A percentile compares a stretch with the other conserved stretches of the same genome.
Evolutionary conservation across 75 land plant genomes (phyloP).

Genomic region (Selaginella moellendorffii): DNA sequence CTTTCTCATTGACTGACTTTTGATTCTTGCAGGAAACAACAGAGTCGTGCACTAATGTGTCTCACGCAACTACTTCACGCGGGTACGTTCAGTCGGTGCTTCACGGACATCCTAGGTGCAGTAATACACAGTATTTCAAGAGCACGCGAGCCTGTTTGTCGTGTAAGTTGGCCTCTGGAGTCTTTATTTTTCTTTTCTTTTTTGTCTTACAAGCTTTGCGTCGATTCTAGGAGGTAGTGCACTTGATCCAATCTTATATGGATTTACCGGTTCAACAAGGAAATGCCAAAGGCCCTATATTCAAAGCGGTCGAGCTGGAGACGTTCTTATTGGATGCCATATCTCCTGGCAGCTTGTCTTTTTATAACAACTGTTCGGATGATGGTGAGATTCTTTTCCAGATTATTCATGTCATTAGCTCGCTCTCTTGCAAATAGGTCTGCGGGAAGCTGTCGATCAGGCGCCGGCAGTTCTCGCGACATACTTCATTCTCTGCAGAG

Average conservation of each 20-base stretch:
- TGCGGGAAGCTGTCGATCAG: constrained; percentile 17
- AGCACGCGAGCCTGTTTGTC: constrained; percentile 30
- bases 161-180: constrained; percentile 16
- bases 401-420: too few relatives aligned
- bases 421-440: not conserved
- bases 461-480: constrained; percentile 21
- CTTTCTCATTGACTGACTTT: not conserved
- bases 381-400: too few relatives aligned
- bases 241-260: not conserved
- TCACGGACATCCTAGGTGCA: constrained; percentile 24
- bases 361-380: too few relatives aligned
- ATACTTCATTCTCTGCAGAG: constrained; percentile 32
- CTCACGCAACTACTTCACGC: constrained; percentile 24
- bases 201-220: not conserved
- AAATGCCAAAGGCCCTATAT: not conserved
- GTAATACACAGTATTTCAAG: constrained; percentile 20
- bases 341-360: not conserved
- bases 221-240: not conserved
- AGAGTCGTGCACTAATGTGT: constrained; percentile 15
- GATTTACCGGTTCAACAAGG: not conserved
- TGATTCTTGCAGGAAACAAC: constrained; percentile 20
- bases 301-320: not conserved
- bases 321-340: not conserved
- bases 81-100: constrained; percentile 19
- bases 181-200: not conserved